Conservation (phyloP, 345 rosid genomes). For the Aurinia saxatilis region DNA sequence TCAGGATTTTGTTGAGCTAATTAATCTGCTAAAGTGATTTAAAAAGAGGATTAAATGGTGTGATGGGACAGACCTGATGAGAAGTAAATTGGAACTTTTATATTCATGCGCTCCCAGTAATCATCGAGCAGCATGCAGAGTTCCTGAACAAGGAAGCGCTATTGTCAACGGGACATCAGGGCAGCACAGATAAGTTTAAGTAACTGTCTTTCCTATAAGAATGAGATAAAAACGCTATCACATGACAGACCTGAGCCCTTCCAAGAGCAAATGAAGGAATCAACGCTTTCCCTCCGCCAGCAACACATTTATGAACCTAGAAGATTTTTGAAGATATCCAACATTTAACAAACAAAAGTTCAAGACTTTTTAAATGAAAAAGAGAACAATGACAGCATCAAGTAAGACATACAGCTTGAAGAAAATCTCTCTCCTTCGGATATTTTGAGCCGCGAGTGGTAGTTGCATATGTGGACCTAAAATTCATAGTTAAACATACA, state of each 20-base stretch:
- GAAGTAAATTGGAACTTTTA: conserved; percentile 89
- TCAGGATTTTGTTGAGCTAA: neutral
- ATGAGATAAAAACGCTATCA: neutral
- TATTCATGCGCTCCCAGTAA: conserved; percentile 95
- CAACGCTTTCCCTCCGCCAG: conserved; percentile 91
- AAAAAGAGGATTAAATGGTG: neutral
- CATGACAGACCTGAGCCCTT: conserved; percentile 82
- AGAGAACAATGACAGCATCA: conserved; percentile 1
- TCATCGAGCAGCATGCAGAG: conserved; percentile 88
- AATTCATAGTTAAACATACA: conserved; percentile 10
- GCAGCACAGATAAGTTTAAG: neutral
- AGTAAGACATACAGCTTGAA: conserved; percentile 73
- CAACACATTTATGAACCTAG: conserved; percentile 88
- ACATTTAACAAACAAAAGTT: neutral
- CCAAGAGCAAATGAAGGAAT: conserved; percentile 97
- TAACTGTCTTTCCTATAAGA: neutral
- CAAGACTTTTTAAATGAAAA: neutral
- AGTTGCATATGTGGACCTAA: conserved; percentile 92
- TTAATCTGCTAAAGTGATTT: neutral
- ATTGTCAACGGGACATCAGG: neutral
- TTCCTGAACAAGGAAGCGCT: conserved; percentile 40
- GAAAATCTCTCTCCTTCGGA: conserved; percentile 85
- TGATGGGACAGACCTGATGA: conserved; percentile 61
- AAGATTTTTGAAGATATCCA: conserved; percentile 1
- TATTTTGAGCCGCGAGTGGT: conserved; percentile 88